Evolutionary conservation across 2,329 filamentous ascomycete genomes (phyloP), one percentile per base, ranked within the genome.

Genomic region (Dryadomyces quercivorus): DNA sequence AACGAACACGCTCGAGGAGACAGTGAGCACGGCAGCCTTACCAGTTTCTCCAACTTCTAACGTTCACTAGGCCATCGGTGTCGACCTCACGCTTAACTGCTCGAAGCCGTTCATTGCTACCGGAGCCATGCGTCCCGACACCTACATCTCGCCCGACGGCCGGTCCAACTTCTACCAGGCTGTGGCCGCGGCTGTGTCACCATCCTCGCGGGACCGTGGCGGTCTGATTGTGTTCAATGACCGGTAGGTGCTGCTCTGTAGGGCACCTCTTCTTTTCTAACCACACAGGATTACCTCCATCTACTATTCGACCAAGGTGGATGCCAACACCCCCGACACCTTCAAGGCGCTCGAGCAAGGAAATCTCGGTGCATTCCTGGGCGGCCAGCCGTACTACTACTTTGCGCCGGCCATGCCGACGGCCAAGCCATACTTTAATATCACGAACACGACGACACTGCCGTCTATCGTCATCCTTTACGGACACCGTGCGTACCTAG

Each of bases 141-240:
- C 75, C 0, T 76, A 75, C 2, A 63, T 78, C 51, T 76, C 72
- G 13, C 75, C 76, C 2, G 76, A 80, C 50, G 75, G 76, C 0
- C 74, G 74, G 3, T 68, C 74, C 47, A 79, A 79, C 62, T 69
- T 79, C 36, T 72, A 74, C 52, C 72, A 78, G 62, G 73, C 75
- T 6, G 74, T 78, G 0, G 74, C 71, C 0, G 67, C 78, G 1
- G 75, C 75, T 0, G 65, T 66, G 0, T 70, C 67, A 8, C 67
- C 70, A 0, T 63, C 68, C 0, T 71, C 72, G 0, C 63, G 62
- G 2, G 63, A 72, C 51, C 70, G 81, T 1, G 81, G 81, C 42
- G 72, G 76, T 9, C 75, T 84, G 73, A 72, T 83, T 26, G 76
- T 77, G 2, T 66, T 84, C 54, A 84, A 82, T 61, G 81, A 84